Conservation (phyloP, 2,329 filamentous ascomycete species). For the Pseudogymnoascus sp. region DNA sequence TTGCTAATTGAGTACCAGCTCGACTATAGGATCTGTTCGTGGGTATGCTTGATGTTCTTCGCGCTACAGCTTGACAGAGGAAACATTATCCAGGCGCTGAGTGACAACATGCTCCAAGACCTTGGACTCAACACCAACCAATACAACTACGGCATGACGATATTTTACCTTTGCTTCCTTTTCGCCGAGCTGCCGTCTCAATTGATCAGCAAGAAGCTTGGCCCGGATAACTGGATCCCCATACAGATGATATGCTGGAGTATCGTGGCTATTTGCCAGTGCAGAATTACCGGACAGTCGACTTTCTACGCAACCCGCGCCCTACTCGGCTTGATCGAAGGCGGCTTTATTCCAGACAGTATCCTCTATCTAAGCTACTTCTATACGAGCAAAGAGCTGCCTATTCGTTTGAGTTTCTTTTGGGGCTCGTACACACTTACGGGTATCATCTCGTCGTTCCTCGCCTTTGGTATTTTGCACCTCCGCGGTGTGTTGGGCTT, state of each 20-base stretch:
- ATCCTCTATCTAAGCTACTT: slow-evolving; percentile 63
- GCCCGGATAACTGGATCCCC: slow-evolving; percentile 45
- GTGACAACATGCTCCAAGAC: slow-evolving; percentile 52
- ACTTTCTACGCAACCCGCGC: slow-evolving; percentile 38
- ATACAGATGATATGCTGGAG: slow-evolving; percentile 45
- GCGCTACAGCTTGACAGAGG: slow-evolving; percentile 52
- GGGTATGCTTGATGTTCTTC: slow-evolving; percentile 53
- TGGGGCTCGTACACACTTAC: slow-evolving; percentile 51
- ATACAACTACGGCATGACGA: slow-evolving; percentile 45
- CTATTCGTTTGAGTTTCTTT: slow-evolving; percentile 58
- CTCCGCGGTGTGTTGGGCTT: slow-evolving; percentile 45
- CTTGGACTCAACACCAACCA: slow-evolving; percentile 37
- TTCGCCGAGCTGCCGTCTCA: slow-evolving; percentile 54
- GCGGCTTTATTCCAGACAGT: slow-evolving; percentile 53
- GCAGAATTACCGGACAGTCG: slow-evolving; percentile 35
- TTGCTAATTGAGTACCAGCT: slow-evolving; percentile 6
- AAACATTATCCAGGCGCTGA: slow-evolving; percentile 50
- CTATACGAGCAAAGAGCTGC: slow-evolving; percentile 59
- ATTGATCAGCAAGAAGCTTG: slow-evolving; percentile 48
- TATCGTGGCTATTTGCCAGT: slow-evolving; percentile 40
- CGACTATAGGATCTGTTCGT: slow-evolving; percentile 30
- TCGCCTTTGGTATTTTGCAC: slow-evolving; percentile 49
- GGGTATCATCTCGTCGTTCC: slow-evolving; percentile 46
- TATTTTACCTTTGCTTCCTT: slow-evolving; percentile 47
- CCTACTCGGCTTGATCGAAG: slow-evolving; percentile 25